Conservation (phyloP, 495 filamentous ascomycete genomes). For the Echria macrotheca region DNA sequence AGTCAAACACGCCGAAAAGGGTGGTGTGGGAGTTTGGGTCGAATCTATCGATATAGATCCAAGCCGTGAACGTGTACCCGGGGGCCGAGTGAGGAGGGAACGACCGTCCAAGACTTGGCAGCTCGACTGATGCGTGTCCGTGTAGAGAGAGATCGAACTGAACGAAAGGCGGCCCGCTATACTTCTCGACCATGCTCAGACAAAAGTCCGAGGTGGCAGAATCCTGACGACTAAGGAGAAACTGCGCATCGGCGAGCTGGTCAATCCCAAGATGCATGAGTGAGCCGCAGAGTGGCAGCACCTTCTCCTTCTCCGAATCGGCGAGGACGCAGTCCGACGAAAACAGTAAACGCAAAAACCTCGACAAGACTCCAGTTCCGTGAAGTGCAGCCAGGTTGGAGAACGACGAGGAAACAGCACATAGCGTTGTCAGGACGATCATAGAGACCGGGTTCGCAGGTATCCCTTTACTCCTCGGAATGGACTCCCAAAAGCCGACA, state of each 20-base stretch:
- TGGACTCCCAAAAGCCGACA: constrained; percentile 59
- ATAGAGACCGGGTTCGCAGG: constrained; percentile 49
- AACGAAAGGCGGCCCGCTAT: constrained; percentile 73
- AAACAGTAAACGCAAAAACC: constrained; percentile 65
- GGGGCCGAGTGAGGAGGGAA: constrained; percentile 69
- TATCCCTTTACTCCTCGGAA: constrained; percentile 40
- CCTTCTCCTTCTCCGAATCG: constrained; percentile 48
- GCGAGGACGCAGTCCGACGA: constrained; percentile 39
- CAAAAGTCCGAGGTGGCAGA: constrained; percentile 65
- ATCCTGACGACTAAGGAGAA: constrained; percentile 62
- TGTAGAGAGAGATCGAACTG: constrained; percentile 89
- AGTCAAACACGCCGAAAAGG: constrained; percentile 91
- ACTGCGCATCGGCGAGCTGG: constrained; percentile 70
- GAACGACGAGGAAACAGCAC: constrained; percentile 53
- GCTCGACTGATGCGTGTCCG: constrained; percentile 83
- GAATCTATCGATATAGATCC: constrained; percentile 83
- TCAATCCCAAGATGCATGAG: constrained; percentile 67
- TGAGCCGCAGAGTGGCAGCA: constrained; percentile 53
- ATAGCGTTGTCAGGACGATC: constrained; percentile 52
- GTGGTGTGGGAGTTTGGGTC: constrained; percentile 85
- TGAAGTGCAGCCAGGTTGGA: constrained; percentile 75
- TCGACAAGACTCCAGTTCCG: constrained; percentile 66
- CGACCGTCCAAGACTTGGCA: constrained; percentile 70
- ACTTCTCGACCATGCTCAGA: constrained; percentile 62
- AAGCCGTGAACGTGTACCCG: constrained; percentile 84